These are phyloP conservation scores for Cladophialophora immunda DNA, from an alignment of 2,329 filamentous ascomycete genomes.

Conservation along the genomic window DNA sequence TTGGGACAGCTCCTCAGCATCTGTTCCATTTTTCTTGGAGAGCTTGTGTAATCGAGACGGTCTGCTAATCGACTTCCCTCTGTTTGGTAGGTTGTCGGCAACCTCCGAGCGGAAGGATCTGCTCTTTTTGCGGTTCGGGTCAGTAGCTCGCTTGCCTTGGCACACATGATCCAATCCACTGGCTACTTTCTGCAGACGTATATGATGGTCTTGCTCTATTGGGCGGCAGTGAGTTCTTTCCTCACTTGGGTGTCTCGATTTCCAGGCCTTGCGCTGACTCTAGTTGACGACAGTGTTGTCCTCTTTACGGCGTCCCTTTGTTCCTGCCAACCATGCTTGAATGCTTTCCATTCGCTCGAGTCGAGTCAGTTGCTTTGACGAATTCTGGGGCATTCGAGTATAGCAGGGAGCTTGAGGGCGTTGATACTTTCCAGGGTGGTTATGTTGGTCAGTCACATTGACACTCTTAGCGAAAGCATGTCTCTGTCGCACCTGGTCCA, in stretches of 20 bases:
- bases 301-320: too few species aligned
- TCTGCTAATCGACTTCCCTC: neutral
- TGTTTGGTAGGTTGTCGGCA: neutral
- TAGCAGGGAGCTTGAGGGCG: neutral
- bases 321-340: too few species aligned
- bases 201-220: too few species aligned
- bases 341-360: constrained; percentile 7
- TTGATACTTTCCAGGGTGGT: neutral
- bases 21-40: neutral
- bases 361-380: constrained; percentile 20
- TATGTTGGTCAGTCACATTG: constrained; percentile 10
- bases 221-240: too few species aligned
- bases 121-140: neutral
- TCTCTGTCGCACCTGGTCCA: neutral
- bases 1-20: neutral
- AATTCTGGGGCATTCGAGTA: neutral
- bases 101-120: neutral
- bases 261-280: constrained; percentile 43
- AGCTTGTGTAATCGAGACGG: neutral
- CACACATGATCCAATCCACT: too few species aligned
- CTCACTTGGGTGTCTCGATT: constrained; percentile 16
- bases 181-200: too few species aligned
- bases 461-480: neutral
- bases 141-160: neutral
- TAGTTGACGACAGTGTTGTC: too few species aligned